Evolutionary conservation across 139 green algal genomes (phyloP).

Genomic region (Dunaliella primolecta): DNA sequence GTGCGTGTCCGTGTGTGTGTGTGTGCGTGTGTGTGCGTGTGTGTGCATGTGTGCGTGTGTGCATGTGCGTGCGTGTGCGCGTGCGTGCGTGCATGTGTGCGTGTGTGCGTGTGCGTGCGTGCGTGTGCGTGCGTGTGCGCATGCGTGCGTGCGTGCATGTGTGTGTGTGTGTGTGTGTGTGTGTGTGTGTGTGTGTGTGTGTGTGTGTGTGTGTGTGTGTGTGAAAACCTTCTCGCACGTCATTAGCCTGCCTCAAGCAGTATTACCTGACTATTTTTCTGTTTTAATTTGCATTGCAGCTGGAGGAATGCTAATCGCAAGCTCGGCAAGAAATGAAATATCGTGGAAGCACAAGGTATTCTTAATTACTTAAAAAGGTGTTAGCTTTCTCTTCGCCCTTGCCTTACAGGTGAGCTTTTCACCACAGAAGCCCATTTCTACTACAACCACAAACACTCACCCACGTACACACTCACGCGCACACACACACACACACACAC

Average conservation of each 20-base stretch:
- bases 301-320: neutral
- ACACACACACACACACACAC: too few relatives aligned
- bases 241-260: neutral
- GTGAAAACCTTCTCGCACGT: neutral
- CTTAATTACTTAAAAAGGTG: neutral
- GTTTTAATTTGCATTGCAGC: too few relatives aligned
- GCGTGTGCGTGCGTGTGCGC: neutral
- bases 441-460: conserved; percentile 14
- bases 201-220: neutral
- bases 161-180: neutral
- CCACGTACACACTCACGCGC: neutral
- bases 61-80: conserved; percentile 2
- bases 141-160: neutral
- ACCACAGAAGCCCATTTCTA: conserved; percentile 18
- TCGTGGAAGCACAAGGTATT: too few relatives aligned
- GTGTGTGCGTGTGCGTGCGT: neutral
- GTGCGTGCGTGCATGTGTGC: conserved; percentile 3
- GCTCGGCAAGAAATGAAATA: neutral
- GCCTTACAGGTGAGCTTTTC: conserved; percentile 7
- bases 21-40: conserved; percentile 2
- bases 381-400: neutral
- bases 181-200: neutral
- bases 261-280: too few relatives aligned
- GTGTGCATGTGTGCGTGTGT: neutral
- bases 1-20: conserved; percentile 12